Base-by-base conservation (phyloP, 1,139 yeast species). In the Geotrichum candidum region DNA sequence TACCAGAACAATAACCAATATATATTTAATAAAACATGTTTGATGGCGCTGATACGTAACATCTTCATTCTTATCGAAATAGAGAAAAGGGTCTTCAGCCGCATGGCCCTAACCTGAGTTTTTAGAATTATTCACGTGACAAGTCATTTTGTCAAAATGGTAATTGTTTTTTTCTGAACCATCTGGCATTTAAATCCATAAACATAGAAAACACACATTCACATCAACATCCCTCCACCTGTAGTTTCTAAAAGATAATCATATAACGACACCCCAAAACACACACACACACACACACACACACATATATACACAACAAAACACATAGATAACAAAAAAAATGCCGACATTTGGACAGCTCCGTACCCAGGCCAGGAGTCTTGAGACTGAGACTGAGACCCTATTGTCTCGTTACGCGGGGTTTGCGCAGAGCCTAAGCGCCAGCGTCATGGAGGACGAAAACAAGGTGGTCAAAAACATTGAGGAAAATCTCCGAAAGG, bases 331-430 rank as follows among this genome's bases (percentile, higher is more conserved):
- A 18, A 18, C 18, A 18, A 18, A 18, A 18, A 57, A 11, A 11
- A 62, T 62, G 64, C 65, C 69, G 7, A 63, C 72, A 13, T 82
- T 82, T 71, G 78, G 79, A 48, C 82, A 84, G 53, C 74, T 81
- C 23, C 77, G 88, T 65, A 75, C 86, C 9, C 84, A 83, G 68
- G 81, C 83, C 1, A 76, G 87, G 31, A 75, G 82, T 2, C 73
- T 84, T 59, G 90, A 86, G 69, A 79, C 82, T 48, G 84, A 84
- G 67, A 78, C 87, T 10, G 83, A 83, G 59, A 68, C 77, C 1
- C 73, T 80, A 45, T 72, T 86, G 41, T 76, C 84, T 0, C 76
- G 77, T n/a, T 84, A 78, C 68, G 81, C 88, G 3, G 72, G 80
- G 6, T 81, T 78, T 70, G 81, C 85, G n/a, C 80, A 80, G 60